A percentile compares a stretch with the other conserved stretches of the same genome.
Conservation (phyloP, 805 yeast species). For the Yamadazyma olivae region DNA sequence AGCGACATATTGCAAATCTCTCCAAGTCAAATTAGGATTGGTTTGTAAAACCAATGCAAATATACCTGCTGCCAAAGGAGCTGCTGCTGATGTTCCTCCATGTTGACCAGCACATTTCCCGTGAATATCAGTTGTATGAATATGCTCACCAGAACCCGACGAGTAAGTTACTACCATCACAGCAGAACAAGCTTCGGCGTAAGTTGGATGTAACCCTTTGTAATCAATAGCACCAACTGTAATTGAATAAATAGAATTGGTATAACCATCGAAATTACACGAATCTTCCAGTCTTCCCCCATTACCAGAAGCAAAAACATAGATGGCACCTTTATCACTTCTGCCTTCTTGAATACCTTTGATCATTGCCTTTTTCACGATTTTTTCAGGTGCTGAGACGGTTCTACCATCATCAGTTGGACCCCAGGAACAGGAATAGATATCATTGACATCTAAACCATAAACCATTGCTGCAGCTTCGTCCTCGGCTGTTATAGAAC, state of each 20-base stretch:
- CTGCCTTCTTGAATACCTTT: constrained; percentile 85
- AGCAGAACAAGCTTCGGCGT: constrained; percentile 92
- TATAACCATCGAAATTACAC: constrained; percentile 96
- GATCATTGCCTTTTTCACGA: constrained; percentile 80
- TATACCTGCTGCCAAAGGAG: constrained; percentile 97
- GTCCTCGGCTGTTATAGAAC: constrained; percentile 74
- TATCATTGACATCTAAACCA: constrained; percentile 80
- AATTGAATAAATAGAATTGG: constrained; percentile 90
- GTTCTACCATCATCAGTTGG: constrained; percentile 91
- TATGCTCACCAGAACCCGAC: constrained; percentile 85
- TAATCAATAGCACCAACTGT: constrained; percentile 94
- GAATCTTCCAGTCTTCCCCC: constrained; percentile 83
- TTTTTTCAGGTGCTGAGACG: constrained; percentile 76
- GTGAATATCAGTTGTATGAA: constrained; percentile 81
- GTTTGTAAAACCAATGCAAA: constrained; percentile 78
- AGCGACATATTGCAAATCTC: constrained; percentile 87
- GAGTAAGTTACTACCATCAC: constrained; percentile 92
- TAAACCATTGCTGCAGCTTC: constrained; percentile 88
- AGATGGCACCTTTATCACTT: constrained; percentile 74
- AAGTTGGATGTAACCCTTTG: constrained; percentile 80
- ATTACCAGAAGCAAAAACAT: constrained; percentile 95
- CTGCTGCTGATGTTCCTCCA: constrained; percentile 99
- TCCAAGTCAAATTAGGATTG: constrained; percentile 89
- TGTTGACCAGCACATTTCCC: constrained; percentile 68
- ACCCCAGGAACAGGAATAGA: constrained; percentile 98